Evolutionary conservation across 177 flowering plant genomes (phyloP).

Genomic region (Vitis hybrid): DNA sequence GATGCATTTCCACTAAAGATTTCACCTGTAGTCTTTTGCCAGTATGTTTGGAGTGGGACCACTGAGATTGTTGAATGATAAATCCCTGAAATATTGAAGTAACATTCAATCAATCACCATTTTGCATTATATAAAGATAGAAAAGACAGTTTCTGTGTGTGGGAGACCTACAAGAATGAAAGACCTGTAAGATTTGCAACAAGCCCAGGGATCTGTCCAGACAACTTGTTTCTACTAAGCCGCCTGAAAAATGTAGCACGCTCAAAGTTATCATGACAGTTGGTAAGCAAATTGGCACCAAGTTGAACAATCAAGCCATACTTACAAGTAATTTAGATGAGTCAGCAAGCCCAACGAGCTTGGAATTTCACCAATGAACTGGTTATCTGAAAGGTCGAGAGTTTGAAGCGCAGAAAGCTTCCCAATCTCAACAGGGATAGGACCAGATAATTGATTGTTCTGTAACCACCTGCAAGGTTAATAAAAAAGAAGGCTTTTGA

Average conservation of each 20-base stretch:
- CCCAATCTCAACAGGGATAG: conserved; percentile 79
- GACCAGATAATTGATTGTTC: conserved; percentile 76
- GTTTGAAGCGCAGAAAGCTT: conserved; percentile 72
- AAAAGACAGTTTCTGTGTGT: conserved; percentile 2
- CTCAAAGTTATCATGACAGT: conserved; percentile 13
- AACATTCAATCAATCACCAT: neutral
- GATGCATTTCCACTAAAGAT: conserved; percentile 1
- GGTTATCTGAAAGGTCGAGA: conserved; percentile 88
- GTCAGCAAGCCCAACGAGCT: conserved; percentile 71
- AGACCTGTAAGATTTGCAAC: conserved; percentile 84
- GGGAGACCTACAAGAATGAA: conserved; percentile 80
- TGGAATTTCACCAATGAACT: conserved; percentile 79
- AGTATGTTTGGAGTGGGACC: conserved; percentile 80
- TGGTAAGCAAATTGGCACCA: neutral
- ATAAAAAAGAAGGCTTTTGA: too few species aligned
- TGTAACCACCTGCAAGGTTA: conserved; percentile 66
- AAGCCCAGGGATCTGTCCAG: conserved; percentile 68
- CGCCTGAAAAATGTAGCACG: conserved; percentile 54
- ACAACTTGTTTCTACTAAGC: conserved; percentile 71
- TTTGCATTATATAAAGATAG: neutral
- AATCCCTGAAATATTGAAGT: conserved; percentile 53
- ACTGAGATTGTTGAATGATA: conserved; percentile 87
- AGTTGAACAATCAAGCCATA: conserved; percentile 10
- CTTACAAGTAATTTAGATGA: conserved; percentile 85
- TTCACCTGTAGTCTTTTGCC: conserved; percentile 89